Conservation (phyloP, 139 green algal genomes). For the Coelastrella sp. region DNA sequence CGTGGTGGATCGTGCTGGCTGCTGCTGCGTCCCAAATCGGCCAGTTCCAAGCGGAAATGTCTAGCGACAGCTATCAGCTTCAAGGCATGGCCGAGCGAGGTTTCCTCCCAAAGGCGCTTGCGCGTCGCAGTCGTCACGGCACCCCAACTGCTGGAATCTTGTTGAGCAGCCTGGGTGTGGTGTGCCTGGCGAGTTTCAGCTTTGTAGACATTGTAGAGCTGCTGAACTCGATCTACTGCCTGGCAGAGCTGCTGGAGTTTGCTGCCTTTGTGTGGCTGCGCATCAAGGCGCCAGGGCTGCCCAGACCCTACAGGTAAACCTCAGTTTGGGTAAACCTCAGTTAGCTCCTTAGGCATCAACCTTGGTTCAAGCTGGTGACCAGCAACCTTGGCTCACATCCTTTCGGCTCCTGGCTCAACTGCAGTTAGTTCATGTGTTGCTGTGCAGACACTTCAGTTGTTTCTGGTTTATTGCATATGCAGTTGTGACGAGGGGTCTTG, state of each 20-base stretch:
- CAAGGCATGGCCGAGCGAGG: conserved; percentile 96
- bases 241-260: conserved; percentile 97
- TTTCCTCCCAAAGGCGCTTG: conserved; percentile 88
- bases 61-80: conserved; percentile 91
- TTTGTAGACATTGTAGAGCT: conserved; percentile 93
- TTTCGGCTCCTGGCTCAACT: not conserved
- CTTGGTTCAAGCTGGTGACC: too few relatives aligned
- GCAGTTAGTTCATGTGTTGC: not conserved
- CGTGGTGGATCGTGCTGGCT: conserved; percentile 86
- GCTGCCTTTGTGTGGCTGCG: conserved; percentile 91
- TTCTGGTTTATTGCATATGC: not conserved
- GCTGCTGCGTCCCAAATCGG: conserved; percentile 92
- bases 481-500: too few relatives aligned
- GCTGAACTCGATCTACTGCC: conserved; percentile 96
- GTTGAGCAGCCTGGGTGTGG: conserved; percentile 81
- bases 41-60: conserved; percentile 98
- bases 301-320: conserved; percentile 71
- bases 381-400: too few relatives aligned
- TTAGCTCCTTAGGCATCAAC: too few relatives aligned
- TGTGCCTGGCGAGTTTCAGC: conserved; percentile 72
- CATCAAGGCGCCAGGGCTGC: conserved; percentile 73
- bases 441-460: not conserved
- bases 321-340: not conserved
- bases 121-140: conserved; percentile 76
- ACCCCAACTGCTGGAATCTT: conserved; percentile 92